A percentile compares a stretch with the other conserved stretches of the same genome.
Conservation (phyloP, 2,329 filamentous ascomycete genomes). For the Ophiostoma novo-ulmi region DNA sequence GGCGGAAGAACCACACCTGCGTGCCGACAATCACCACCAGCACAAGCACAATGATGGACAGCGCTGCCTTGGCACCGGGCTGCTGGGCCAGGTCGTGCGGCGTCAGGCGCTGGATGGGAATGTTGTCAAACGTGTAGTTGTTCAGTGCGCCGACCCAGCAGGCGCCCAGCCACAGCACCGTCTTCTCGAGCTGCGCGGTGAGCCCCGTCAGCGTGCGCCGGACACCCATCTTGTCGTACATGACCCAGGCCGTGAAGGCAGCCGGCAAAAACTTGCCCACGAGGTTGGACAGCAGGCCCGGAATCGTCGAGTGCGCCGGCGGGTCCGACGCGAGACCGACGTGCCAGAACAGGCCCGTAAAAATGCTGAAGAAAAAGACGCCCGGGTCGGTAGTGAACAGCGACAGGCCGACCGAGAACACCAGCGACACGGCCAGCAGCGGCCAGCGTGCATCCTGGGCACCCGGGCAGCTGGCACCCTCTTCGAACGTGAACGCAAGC, state of each 20-base stretch:
- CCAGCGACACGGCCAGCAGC: constrained; percentile 72
- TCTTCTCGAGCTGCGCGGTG: constrained; percentile 82
- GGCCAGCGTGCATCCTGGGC: constrained; percentile 73
- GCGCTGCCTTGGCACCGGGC: constrained; percentile 77
- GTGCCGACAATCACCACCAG: constrained; percentile 63
- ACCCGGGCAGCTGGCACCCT: constrained; percentile 60
- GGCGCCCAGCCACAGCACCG: constrained; percentile 79
- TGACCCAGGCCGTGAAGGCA: constrained; percentile 78
- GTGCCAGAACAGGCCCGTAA: constrained; percentile 80
- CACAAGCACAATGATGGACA: constrained; percentile 69
- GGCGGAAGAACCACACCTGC: constrained; percentile 80
- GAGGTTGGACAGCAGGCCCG: constrained; percentile 69
- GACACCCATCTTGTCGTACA: constrained; percentile 78
- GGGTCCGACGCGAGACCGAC: constrained; percentile 87
- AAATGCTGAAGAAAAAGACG: constrained; percentile 80
- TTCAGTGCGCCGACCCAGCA: constrained; percentile 89
- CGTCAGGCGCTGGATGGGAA: constrained; percentile 89
- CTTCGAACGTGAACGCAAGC: constrained; percentile 72
- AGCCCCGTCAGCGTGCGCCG: constrained; percentile 65
- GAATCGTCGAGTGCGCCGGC: constrained; percentile 61
- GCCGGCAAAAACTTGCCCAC: constrained; percentile 81
- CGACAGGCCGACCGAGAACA: constrained; percentile 71
- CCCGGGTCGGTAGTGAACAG: constrained; percentile 74
- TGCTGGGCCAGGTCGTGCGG: constrained; percentile 83
- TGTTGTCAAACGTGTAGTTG: constrained; percentile 92